Conservation (phyloP, 192 early-diverging fungal genomes). For the Kappamyces sp. region DNA sequence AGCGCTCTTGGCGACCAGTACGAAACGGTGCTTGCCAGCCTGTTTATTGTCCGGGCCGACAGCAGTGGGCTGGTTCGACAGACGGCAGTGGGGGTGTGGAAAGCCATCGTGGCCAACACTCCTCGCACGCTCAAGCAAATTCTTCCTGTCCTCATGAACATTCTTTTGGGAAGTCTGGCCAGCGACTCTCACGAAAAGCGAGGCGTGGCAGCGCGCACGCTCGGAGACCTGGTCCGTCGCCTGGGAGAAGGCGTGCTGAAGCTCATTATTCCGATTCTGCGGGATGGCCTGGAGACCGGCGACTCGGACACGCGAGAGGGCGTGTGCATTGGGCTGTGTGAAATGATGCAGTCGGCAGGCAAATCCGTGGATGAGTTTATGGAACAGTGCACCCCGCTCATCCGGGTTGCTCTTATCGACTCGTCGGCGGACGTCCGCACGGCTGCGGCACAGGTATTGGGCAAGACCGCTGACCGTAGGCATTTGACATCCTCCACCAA, state of each 20-base stretch:
- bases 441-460: constrained; percentile 69
- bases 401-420: constrained; percentile 82
- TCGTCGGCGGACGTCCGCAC: constrained; percentile 79
- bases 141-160: constrained; percentile 82
- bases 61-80: constrained; percentile 76
- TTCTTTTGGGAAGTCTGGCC: constrained; percentile 77
- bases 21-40: constrained; percentile 74
- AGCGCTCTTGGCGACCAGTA: constrained; percentile 80
- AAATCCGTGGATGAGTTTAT: constrained; percentile 77
- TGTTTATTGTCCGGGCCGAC: constrained; percentile 92
- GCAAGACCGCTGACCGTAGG: constrained; percentile 28
- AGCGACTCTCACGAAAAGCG: constrained; percentile 72
- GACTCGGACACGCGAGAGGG: constrained; percentile 77
- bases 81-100: constrained; percentile 87
- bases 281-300: constrained; percentile 64
- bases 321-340: constrained; percentile 86
- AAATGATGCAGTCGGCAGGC: constrained; percentile 84
- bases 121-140: constrained; percentile 96
- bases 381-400: constrained; percentile 73
- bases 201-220: constrained; percentile 79
- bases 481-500: constrained; percentile 92
- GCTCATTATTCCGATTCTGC: constrained; percentile 88
- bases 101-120: constrained; percentile 90
- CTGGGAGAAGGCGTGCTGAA: constrained; percentile 85
- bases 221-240: constrained; percentile 91